Conservation (phyloP, 2,329 filamentous ascomycete genomes). For the Fonsecaea nubica region DNA sequence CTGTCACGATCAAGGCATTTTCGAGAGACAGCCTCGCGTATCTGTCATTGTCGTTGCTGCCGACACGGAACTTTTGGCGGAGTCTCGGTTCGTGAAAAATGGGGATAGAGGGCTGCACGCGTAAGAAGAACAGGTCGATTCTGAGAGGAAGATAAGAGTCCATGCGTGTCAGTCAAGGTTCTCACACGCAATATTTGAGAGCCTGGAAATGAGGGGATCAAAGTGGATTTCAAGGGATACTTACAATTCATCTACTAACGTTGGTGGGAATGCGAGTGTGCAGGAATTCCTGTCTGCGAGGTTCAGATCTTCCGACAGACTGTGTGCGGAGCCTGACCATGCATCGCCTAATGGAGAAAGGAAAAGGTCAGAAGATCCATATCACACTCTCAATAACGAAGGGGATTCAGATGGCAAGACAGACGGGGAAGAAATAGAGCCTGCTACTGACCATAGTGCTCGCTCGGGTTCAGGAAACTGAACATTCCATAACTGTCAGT, state of each 20-base stretch:
- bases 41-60: not conserved
- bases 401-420: not conserved
- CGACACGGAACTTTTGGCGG: conserved; percentile 4
- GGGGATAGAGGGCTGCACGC: conserved; percentile 7
- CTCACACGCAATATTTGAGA: not conserved
- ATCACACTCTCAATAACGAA: not conserved
- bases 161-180: not conserved
- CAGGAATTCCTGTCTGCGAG: not conserved
- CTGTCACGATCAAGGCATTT: conserved; percentile 13
- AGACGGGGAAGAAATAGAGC: not conserved
- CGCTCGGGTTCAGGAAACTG: conserved; percentile 1
- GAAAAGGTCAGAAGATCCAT: not conserved
- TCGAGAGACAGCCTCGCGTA: conserved; percentile 2
- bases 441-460: not conserved
- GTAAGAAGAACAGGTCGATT: conserved; percentile 12
- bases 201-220: too few relatives aligned
- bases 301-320: conserved; percentile 7
- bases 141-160: not conserved
- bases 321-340: conserved; percentile 1
- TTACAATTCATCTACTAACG: conserved; percentile 1
- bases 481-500: conserved; percentile 10
- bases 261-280: not conserved
- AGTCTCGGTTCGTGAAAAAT: conserved; percentile 14
- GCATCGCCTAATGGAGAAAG: not conserved
- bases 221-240: not conserved